Evolutionary conservation across 2,329 filamentous ascomycete species (phyloP), one percentile per base, ranked within the genome.

Genomic region (Aspergillus fructus): DNA sequence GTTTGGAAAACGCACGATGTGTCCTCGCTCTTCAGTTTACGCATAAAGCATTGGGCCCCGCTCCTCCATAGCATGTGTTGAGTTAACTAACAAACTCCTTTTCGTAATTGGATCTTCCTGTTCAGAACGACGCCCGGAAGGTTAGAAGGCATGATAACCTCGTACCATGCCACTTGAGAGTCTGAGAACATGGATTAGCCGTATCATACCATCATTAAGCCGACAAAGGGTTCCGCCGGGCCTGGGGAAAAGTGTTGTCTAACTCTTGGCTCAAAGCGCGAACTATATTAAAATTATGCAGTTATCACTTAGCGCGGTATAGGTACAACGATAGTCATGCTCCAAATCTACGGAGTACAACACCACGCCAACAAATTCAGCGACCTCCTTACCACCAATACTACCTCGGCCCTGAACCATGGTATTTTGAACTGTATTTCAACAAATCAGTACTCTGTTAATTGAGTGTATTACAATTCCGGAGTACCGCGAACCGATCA

Each of bases 251-350:
- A 42, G 17, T 33, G 15, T n/a, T 49, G 21, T 40, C 19, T 3
- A 33, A 17, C 56, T 66, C 68, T 70, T 71, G 63, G 27, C 64
- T 67, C 46, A 61, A 59, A 68, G 66, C 69, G 70, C 71, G 67
- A 71, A 71, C 61, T 59, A 63, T 64, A 62, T 61, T 59, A 70
- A 67, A 72, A 71, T 66, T 61, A 63, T 65, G 8, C 27, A 11
- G 4, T 30, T 30, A 1, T 30, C 27, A 30, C 27, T 30, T 30
- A 9, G 27, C 27, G 27, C 9, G 9, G 27, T 3, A 30, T 4
- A 30, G 8, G 27, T 30, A 3, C 27, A 30, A 3, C 27, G 8
- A 30, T 30, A 30, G 4, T 30, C 27, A 30, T 30, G 27, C 27
- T 30, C 27, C 27, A 11, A 30, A 30, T 30, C 27, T 30, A 30